Percentiles rank a stretch among this genome's conserved stretches.
Evolutionary conservation across 208 protist species (phyloP).

Genomic region (Leishmania turanica): DNA sequence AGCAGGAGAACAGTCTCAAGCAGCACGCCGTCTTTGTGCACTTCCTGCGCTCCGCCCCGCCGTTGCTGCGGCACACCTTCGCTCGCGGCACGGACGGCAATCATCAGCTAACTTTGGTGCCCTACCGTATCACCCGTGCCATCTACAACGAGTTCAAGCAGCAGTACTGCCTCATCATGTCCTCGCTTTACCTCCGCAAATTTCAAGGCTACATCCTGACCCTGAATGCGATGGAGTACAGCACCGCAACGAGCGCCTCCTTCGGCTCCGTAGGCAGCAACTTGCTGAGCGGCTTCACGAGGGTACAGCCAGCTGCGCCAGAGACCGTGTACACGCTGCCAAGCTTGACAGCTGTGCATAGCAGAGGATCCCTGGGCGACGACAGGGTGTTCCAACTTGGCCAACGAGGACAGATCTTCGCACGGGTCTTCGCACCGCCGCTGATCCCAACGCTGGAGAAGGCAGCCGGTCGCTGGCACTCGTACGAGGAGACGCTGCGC

Average conservation of each 20-base stretch:
- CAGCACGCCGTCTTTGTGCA: conserved; percentile 70
- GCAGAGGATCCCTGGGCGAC: conserved; percentile 7
- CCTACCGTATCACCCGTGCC: conserved; percentile 67
- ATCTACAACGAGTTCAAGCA: conserved; percentile 75
- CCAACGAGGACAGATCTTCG: conserved; percentile 56
- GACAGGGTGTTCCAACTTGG: conserved; percentile 46
- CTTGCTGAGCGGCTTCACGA: conserved; percentile 19
- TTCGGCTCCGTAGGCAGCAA: conserved; percentile 19
- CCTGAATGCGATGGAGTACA: conserved; percentile 76
- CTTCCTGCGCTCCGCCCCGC: conserved; percentile 60
- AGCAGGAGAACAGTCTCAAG: conserved; percentile 80
- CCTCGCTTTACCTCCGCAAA: conserved; percentile 69
- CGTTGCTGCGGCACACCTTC: conserved; percentile 54
- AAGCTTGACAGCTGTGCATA: conserved; percentile 41
- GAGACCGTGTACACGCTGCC: conserved; percentile 51
- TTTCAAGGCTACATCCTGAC: conserved; percentile 78
- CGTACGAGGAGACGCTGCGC: conserved; percentile 87
- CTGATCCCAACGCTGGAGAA: conserved; percentile 78
- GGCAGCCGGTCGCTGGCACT: conserved; percentile 50
- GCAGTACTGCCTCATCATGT: conserved; percentile 79
- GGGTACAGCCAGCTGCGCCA: conserved; percentile 22
- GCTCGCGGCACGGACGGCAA: conserved; percentile 25
- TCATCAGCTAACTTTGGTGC: conserved; percentile 36
- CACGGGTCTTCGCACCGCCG: conserved; percentile 48
- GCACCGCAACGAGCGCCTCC: conserved; percentile 26